A percentile compares a stretch with the other conserved stretches of the same genome.
Conservation (phyloP, 2,329 filamentous ascomycete species). For the Alternaria arborescens region DNA sequence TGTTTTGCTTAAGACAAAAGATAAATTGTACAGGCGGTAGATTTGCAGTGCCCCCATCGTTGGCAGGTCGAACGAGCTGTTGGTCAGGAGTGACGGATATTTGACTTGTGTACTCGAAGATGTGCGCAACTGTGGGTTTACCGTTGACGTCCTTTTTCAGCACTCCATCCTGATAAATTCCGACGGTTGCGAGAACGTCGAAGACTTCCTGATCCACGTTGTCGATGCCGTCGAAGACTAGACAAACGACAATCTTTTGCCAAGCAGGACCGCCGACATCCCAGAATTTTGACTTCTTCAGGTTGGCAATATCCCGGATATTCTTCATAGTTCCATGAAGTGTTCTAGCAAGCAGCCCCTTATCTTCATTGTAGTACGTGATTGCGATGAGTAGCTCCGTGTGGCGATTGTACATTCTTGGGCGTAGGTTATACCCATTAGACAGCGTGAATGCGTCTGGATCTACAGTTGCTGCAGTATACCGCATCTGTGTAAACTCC, state of each 20-base stretch:
- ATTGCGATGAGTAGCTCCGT: constrained; percentile 97
- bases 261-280: constrained; percentile 98
- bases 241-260: constrained; percentile 98
- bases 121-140: constrained; percentile 94
- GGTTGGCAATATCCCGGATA: constrained; percentile 96
- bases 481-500: constrained; percentile 48
- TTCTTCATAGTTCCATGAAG: constrained; percentile 99
- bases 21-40: constrained; percentile 98
- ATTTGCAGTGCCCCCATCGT: constrained; percentile 77
- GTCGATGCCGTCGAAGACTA: constrained; percentile 98
- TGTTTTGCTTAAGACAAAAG: constrained; percentile 98
- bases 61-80: constrained; percentile 90
- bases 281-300: constrained; percentile 99
- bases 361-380: constrained; percentile 99
- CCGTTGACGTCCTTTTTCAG: constrained; percentile 99
- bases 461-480: constrained; percentile 96
- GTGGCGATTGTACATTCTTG: constrained; percentile 98
- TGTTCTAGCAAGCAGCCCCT: constrained; percentile 88
- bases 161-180: constrained; percentile 97
- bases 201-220: constrained; percentile 95
- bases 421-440: constrained; percentile 97
- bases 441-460: constrained; percentile 98
- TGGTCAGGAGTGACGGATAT: constrained; percentile 94
- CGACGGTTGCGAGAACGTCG: constrained; percentile 90
- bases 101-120: constrained; percentile 99